Evolutionary conservation across 2,329 filamentous ascomycete genomes (phyloP).

Genomic region (Cladobotryum mycophilum): DNA sequence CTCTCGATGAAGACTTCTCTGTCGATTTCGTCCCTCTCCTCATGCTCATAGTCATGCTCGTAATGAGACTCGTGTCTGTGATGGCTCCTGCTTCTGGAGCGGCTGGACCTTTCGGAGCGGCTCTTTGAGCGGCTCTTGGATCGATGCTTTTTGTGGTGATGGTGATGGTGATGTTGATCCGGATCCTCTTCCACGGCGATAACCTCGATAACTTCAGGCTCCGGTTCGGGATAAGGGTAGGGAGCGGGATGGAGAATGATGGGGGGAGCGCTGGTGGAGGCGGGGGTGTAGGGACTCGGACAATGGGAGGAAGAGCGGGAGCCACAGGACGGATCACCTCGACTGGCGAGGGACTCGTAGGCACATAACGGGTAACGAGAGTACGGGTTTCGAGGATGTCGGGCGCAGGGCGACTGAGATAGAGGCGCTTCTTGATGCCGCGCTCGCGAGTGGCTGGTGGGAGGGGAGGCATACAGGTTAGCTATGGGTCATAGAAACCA

Average conservation of each 20-base stretch:
- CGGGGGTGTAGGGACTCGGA: constrained; percentile 6
- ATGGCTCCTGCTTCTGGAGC: constrained; percentile 24
- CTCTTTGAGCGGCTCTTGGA: constrained; percentile 16
- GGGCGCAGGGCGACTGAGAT: constrained; percentile 34
- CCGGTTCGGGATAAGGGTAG: constrained; percentile 16
- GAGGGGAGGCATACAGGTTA: neutral
- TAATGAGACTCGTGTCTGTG: constrained; percentile 22
- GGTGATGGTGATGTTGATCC: constrained; percentile 13
- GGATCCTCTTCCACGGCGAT: constrained; percentile 34
- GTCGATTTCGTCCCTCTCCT: neutral
- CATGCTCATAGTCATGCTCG: neutral
- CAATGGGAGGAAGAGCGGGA: constrained; percentile 9
- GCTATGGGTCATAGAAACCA: neutral
- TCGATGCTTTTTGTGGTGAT: constrained; percentile 16
- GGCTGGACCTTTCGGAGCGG: constrained; percentile 11
- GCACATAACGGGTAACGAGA: constrained; percentile 34
- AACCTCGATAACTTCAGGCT: constrained; percentile 29
- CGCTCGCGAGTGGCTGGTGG: neutral
- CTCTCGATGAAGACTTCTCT: constrained; percentile 47
- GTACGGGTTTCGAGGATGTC: constrained; percentile 31
- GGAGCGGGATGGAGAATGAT: constrained; percentile 17
- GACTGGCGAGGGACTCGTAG: constrained; percentile 18
- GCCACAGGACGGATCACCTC: constrained; percentile 14
- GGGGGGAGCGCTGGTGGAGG: constrained; percentile 13
- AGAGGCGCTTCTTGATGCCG: constrained; percentile 35